Evolutionary conservation across 768 basidiomycete genomes (phyloP).

Genomic region (Hericium alpestre): DNA sequence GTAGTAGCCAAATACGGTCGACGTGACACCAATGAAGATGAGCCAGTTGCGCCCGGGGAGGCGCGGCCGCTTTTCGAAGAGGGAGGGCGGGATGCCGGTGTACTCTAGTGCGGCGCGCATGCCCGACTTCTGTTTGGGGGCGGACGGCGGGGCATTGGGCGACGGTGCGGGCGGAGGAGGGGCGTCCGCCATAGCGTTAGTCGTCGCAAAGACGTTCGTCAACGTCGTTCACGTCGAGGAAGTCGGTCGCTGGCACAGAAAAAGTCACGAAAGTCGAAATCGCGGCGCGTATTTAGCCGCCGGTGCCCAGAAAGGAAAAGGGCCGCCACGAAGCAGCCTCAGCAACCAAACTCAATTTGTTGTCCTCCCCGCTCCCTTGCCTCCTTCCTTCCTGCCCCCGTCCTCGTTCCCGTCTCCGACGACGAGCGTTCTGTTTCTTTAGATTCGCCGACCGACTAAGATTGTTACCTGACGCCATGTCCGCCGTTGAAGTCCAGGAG

Average conservation of each 20-base stretch:
- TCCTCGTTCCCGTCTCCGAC: no score
- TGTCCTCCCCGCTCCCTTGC: background rate
- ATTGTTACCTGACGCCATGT: conserved; percentile 5
- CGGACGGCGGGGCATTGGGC: background rate
- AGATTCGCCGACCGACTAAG: no score
- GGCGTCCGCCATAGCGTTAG: background rate
- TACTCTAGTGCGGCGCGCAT: conserved; percentile 52
- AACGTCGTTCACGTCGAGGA: background rate
- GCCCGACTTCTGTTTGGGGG: conserved; percentile 32
- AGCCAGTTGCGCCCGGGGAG: conserved; percentile 91
- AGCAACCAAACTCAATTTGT: background rate
- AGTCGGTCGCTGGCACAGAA: background rate
- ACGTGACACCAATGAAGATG: conserved; percentile 77
- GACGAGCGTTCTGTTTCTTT: no score
- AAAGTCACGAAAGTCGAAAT: background rate
- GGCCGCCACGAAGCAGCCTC: background rate
- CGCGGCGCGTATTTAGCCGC: background rate
- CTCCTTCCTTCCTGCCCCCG: no score
- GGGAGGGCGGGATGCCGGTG: conserved; percentile 57
- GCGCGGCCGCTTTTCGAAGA: conserved; percentile 75
- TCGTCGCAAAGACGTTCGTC: background rate
- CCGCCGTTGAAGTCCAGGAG: conserved; percentile 37
- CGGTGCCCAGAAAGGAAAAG: background rate
- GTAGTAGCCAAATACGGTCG: conserved; percentile 61
- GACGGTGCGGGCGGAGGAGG: background rate